phyloP scores from a whole-genome alignment of 768 basidiomycete species.

The Suillus spraguei region DNA sequence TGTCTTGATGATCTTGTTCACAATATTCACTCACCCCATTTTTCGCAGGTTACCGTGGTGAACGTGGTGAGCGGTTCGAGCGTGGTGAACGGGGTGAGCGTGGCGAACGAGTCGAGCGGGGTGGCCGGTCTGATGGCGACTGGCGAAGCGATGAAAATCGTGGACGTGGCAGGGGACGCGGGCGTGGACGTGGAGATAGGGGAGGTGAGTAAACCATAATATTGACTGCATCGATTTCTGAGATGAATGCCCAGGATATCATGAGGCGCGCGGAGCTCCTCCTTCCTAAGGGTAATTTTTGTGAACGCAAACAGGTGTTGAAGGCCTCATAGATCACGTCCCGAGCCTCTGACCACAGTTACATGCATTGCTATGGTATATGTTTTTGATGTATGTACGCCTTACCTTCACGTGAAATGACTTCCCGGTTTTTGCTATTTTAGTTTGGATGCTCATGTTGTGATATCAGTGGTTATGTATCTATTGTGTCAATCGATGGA shows the following conservation, averaged over 20 bases:
- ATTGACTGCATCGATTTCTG: neutral
- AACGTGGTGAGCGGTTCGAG: neutral
- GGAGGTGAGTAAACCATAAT: constrained; percentile 17
- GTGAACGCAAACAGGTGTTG: constrained; percentile 1
- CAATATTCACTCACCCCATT: constrained; percentile 3
- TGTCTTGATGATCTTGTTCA: neutral
- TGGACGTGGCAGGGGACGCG: constrained; percentile 44
- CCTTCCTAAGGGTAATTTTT: constrained; percentile 16
- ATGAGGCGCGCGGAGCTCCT: constrained; percentile 23
- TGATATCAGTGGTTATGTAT: neutral
- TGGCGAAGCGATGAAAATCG: constrained; percentile 51
- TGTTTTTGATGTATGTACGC: constrained; percentile 13
- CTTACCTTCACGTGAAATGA: constrained; percentile 14
- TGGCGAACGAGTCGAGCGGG: constrained; percentile 24
- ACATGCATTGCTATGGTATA: constrained; percentile 6
- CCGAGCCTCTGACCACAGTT: neutral
- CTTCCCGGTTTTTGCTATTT: neutral
- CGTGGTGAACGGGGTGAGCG: constrained; percentile 31
- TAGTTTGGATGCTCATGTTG: neutral
- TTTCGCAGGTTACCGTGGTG: constrained; percentile 21
- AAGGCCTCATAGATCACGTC: constrained; percentile 15
- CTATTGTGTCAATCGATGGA: neutral
- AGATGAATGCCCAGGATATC: constrained; percentile 19
- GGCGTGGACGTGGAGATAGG: constrained; percentile 42
- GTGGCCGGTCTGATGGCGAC: constrained; percentile 38